Base-by-base conservation (phyloP, 257 asterid genomes). In the Fraxinus excelsior region DNA sequence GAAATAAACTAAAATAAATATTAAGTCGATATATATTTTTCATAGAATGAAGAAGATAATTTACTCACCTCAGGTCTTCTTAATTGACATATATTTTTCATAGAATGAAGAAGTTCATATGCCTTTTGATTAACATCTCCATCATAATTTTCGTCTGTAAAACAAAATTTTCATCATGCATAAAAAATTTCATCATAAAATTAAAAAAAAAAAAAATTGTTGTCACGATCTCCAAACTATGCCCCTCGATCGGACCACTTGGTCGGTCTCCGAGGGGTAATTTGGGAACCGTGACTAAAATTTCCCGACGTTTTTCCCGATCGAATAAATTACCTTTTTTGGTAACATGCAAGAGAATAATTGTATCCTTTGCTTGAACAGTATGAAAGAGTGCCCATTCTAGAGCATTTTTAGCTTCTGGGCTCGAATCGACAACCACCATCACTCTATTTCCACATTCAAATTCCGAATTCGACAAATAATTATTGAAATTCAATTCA, bases 371-470 rank as follows among this genome's bases (percentile, higher is more conserved):
- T 84, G 68, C 82, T 70, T 92, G 99, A 58, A 94, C 86, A 42
- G 97, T 83, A 77, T 92, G 97, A 1, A 97, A 87, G 56, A 94
- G 89, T 7, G 96, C 91, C 99, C 97, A 94, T 29, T 91, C 92
- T 18, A 94, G 91, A 21, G 97, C 99, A 62, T 75, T 86, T 82
- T 82, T 87, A 12, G 97, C 90, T 82, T 91, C 95, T 0, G 71
- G 66, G 60, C 87, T 80, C 2, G 89, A 80, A 74, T 92, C 97
- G 38, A 94, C 87, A 51, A 91, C 95, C 10, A 92, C 91, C 97
- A 94, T 92, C 16, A 91, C 99, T 77, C 90, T 82, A 80, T 94
- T 94, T 69, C 94, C 89, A 14, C 74, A 26, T 69, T 89, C 88
- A 0, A 86, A 73, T 29, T 84, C 91, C 0, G 67, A 68, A 46